Evolutionary conservation across 2,329 filamentous ascomycete species (phyloP).

Genomic region (Fusarium humuli): DNA sequence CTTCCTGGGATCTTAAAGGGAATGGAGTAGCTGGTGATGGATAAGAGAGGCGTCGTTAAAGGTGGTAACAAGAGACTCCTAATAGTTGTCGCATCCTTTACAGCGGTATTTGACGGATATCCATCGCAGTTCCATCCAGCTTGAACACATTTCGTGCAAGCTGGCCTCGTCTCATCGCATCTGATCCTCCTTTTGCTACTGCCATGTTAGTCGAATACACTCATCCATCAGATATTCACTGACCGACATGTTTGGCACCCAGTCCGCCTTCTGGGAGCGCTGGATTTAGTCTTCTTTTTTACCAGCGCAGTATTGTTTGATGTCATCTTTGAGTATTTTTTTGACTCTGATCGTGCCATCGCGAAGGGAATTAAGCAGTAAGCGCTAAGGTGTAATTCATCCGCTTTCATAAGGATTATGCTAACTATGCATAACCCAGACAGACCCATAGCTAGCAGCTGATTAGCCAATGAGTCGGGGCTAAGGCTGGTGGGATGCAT

Average conservation of each 20-base stretch:
- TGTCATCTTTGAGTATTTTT: neutral
- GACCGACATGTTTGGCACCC: conserved; percentile 22
- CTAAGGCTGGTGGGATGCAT: too few relatives aligned
- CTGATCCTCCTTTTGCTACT: conserved; percentile 17
- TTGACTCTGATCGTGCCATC: neutral
- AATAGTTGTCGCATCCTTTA: too few relatives aligned
- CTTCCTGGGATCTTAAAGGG: conserved; percentile 17
- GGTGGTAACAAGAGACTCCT: too few relatives aligned
- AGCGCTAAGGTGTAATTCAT: conserved; percentile 8
- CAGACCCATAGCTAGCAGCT: too few relatives aligned
- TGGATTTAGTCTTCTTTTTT: neutral
- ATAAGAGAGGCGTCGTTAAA: neutral
- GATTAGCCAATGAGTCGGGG: neutral
- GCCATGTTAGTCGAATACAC: neutral
- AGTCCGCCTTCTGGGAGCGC: conserved; percentile 7
- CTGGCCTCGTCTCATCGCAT: conserved; percentile 11
- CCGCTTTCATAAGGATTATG: neutral
- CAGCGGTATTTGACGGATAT: neutral
- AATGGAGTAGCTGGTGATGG: conserved; percentile 10
- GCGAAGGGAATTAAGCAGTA: neutral
- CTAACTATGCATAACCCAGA: neutral
- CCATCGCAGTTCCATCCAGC: conserved; percentile 20
- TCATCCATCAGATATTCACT: too few relatives aligned
- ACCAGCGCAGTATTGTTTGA: neutral
- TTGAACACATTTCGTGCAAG: conserved; percentile 2